These are phyloP conservation scores for Teratosphaeria pseudoeucalypti DNA, from an alignment of 2,329 filamentous ascomycete species.

Conservation along the genomic window DNA sequence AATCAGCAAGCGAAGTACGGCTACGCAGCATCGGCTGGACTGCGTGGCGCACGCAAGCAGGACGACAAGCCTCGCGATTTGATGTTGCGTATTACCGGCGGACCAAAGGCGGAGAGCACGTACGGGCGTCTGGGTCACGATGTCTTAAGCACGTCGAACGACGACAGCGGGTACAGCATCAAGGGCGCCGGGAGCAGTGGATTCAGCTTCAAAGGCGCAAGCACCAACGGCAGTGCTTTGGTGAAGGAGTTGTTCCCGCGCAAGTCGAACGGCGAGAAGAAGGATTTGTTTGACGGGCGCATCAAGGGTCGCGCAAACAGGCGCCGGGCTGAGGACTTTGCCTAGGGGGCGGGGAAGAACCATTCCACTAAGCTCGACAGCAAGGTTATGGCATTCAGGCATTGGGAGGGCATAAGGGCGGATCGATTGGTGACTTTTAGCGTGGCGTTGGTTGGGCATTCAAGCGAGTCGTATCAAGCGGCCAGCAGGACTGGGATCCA, in stretches of 20 bases:
- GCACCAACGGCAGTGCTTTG: constrained; percentile 7
- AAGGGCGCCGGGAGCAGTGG: constrained; percentile 17
- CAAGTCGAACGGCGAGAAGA: constrained; percentile 14
- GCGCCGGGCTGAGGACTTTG: constrained; percentile 5
- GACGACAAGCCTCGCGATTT: constrained; percentile 4
- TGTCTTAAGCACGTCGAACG: not conserved
- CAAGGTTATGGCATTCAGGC: not conserved
- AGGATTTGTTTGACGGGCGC: constrained; percentile 24
- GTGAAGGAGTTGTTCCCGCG: constrained; percentile 25
- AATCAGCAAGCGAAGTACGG: constrained; percentile 4
- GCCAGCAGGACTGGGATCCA: not conserved
- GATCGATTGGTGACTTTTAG: not conserved
- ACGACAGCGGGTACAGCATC: constrained; percentile 24
- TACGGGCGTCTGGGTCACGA: constrained; percentile 5
- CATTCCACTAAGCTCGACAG: not conserved
- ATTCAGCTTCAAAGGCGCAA: constrained; percentile 24
- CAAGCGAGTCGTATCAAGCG: not conserved
- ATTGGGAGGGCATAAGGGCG: not conserved
- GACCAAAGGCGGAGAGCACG: constrained; percentile 5
- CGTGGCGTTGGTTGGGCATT: constrained; percentile 1
- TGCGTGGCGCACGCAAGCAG: not conserved
- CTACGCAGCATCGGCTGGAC: not conserved
- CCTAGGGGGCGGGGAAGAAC: not conserved
- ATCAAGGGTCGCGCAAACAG: constrained; percentile 21
- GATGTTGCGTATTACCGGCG: constrained; percentile 7